Evolutionary conservation across 805 yeast genomes (phyloP).

Genomic region (Candida chilensis): DNA sequence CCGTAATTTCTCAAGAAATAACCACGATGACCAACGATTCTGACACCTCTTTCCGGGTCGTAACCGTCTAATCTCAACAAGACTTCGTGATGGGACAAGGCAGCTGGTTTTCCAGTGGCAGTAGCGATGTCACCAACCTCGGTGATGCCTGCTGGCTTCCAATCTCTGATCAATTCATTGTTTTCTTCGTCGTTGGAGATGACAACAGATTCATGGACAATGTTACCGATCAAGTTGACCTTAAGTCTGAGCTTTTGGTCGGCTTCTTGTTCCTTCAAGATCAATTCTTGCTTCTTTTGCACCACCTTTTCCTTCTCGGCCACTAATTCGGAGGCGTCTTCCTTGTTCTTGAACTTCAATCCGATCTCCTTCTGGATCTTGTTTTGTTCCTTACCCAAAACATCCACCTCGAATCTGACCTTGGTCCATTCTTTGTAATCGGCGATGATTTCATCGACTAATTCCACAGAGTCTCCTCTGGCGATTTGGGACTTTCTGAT

Average conservation of each 20-base stretch:
- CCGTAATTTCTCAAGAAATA: slow-evolving; percentile 92
- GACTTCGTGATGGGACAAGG: slow-evolving; percentile 91
- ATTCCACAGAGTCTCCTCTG: slow-evolving; percentile 89
- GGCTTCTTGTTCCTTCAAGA: slow-evolving; percentile 66
- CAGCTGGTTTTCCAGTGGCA: slow-evolving; percentile 69
- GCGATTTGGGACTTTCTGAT: slow-evolving; percentile 86
- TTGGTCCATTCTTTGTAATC: slow-evolving; percentile 92
- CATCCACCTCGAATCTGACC: slow-evolving; percentile 85
- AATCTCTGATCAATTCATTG: slow-evolving; percentile 78
- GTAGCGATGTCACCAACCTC: slow-evolving; percentile 59
- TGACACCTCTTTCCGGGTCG: slow-evolving; percentile 98
- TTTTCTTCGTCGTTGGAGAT: slow-evolving; percentile 83
- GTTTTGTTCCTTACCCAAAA: slow-evolving; percentile 79
- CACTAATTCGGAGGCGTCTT: slow-evolving; percentile 81
- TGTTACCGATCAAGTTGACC: slow-evolving; percentile 87
- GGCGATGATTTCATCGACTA: slow-evolving; percentile 89
- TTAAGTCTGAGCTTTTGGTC: slow-evolving; percentile 68
- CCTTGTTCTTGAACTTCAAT: slow-evolving; percentile 85
- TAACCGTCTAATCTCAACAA: slow-evolving; percentile 92
- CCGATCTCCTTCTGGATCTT: slow-evolving; percentile 92
- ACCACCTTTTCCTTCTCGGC: slow-evolving; percentile 72
- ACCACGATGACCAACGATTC: slow-evolving; percentile 97
- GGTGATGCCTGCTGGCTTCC: slow-evolving; percentile 71
- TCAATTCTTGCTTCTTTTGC: slow-evolving; percentile 58
- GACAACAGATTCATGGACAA: slow-evolving; percentile 88